Conservation (phyloP, 1,139 yeast species). For the Yamadazyma triangularis region DNA sequence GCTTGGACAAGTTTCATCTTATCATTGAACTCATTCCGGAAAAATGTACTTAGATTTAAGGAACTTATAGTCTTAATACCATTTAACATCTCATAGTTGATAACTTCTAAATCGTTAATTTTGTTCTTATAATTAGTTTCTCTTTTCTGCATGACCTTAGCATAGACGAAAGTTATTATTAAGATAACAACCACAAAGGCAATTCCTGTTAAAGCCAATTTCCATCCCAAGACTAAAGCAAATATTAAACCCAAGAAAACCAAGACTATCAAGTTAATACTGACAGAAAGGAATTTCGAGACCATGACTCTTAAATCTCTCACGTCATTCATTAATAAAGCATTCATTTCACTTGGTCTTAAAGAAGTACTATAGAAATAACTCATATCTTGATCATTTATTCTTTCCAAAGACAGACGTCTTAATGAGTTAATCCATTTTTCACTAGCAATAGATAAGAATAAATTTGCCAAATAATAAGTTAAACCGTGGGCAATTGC, state of each 20-base stretch:
- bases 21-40: constrained; percentile 30
- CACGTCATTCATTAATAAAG: constrained; percentile 73
- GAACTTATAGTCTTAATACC: constrained; percentile 63
- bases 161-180: constrained; percentile 48
- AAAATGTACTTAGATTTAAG: constrained; percentile 47
- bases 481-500: constrained; percentile 59
- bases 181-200: constrained; percentile 65
- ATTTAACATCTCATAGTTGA: constrained; percentile 52
- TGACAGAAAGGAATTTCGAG: constrained; percentile 55
- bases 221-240: constrained; percentile 86
- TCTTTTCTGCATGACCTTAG: constrained; percentile 43
- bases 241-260: constrained; percentile 62
- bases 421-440: constrained; percentile 60
- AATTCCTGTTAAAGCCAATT: constrained; percentile 72
- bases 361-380: constrained; percentile 46
- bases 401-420: constrained; percentile 38
- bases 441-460: constrained; percentile 61
- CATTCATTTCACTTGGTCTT: constrained; percentile 55
- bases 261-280: constrained; percentile 50
- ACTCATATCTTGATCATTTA: constrained; percentile 49
- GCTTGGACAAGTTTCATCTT: constrained; percentile 22
- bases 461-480: constrained; percentile 45
- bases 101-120: constrained; percentile 50
- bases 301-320: constrained; percentile 68
- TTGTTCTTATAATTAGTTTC: constrained; percentile 61